Base-by-base conservation (phyloP, 495 filamentous ascomycete species). In the Aspergillus carlsbadensis region DNA sequence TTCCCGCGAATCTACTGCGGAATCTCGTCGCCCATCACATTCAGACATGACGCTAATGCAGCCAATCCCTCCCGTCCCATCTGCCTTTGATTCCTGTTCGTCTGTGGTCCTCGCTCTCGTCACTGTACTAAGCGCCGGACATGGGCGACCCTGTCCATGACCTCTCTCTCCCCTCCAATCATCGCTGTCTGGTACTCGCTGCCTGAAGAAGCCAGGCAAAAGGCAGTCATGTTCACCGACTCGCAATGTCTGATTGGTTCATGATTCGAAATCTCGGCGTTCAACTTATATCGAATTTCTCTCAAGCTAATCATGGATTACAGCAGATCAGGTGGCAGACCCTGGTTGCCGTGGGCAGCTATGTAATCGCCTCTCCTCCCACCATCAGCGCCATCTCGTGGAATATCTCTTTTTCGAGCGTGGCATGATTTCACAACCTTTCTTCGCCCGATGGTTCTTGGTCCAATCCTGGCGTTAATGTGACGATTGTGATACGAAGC, bases 1-100 rank as follows among this genome's bases (percentile, higher is more conserved):
- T 46, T 61, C 58, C 63, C 58, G 60, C 52, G 54, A 66, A 59
- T 60, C 58, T 54, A 47, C 54, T 66, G 63, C 60, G 57, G 41
- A 14, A 18, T 43, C 36, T 57, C 56, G 59, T 53, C 60, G 57
- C 57, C 34, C 34, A 49, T 66, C 64, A 66, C 64, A 57, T 40
- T 46, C 47, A 43, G 50, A 54, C 57, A 36, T 44, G 34, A 35
- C 44, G 35, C 62, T 59, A 59, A 46, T 56, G 58, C 52, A 48
- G 43, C 33, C 40, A 21, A 36, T 34, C 40, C 42, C 18, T 55
- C 22, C 52, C 39, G 33, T 54, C 52, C 58, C 46, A 15, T 6
- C 43, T 40, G n/a, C 24, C 52, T 17, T 49, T 41, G n/a, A 37
- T 24, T 46, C 40, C 36, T 20, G 48, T 57, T 58, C 45, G 54